Evolutionary conservation across 495 filamentous ascomycete genomes (phyloP).

Genomic region (Trichoderma parareesei): DNA sequence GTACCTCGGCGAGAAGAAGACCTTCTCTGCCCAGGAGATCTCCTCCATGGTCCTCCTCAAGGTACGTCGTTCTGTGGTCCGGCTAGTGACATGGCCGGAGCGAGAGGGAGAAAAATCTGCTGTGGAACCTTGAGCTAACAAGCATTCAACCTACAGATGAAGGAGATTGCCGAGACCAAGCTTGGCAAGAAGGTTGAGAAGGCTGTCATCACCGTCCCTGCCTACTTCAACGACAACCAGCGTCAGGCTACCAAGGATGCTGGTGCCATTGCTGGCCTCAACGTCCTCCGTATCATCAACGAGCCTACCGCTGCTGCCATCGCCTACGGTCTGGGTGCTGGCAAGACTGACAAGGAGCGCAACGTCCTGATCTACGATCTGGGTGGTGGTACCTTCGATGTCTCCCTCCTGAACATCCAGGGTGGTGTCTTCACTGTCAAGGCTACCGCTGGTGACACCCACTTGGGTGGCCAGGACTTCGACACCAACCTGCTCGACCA

Average conservation of each 20-base stretch:
- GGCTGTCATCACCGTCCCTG: conserved; percentile 95
- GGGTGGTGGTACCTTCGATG: conserved; percentile 99
- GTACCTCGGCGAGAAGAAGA: conserved; percentile 89
- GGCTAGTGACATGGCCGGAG: neutral
- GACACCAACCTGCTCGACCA: conserved; percentile 96
- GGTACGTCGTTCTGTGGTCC: conserved; percentile 37
- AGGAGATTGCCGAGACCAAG: conserved; percentile 95
- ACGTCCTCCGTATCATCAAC: conserved; percentile 99
- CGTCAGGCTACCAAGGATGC: conserved; percentile 98
- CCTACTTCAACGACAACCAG: conserved; percentile 99
- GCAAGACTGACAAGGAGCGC: conserved; percentile 94
- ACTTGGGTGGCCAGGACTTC: conserved; percentile 98
- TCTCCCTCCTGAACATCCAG: conserved; percentile 95
- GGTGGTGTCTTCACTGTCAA: conserved; percentile 99
- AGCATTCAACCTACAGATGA: conserved; percentile 55
- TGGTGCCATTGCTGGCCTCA: conserved; percentile 92
- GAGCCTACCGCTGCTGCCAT: conserved; percentile 96
- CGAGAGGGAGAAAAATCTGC: neutral
- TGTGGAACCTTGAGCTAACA: neutral
- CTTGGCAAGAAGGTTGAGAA: conserved; percentile 96
- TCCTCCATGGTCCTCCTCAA: conserved; percentile 91
- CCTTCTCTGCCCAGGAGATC: conserved; percentile 96
- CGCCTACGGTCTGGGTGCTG: conserved; percentile 86
- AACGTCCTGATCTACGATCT: conserved; percentile 99
- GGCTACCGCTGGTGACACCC: conserved; percentile 97